Base-by-base conservation (phyloP, 257 asterid genomes). In the Hygrophila difformis region DNA sequence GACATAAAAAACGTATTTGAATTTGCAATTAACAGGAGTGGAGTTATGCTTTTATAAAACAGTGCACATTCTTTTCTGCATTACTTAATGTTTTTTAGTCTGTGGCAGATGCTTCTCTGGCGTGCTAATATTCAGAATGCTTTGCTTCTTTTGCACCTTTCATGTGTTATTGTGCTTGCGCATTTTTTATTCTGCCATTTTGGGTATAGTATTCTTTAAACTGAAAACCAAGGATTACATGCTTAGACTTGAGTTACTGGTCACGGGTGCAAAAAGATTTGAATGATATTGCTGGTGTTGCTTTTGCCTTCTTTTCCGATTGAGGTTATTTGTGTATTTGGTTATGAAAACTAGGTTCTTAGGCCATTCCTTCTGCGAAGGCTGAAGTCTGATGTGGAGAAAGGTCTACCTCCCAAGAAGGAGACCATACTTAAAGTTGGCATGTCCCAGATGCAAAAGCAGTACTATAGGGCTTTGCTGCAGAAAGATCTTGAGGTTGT, bases 371-470 rank as follows among this genome's bases (percentile, higher is more conserved):
- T 89, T 58, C 86, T 89, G 15, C 60, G 98, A 82, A 77, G 98
- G 46, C 67, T 89, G 75, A 89, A 89, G 56, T 85, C 96, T 55
- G 98, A 89, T 65, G 96, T 89, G 34, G 98, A 89, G 76, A 89
- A 89, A 75, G 96, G 98, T 45, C 70, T 89, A 60, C 98, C 96
- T 51, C 98, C 98, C 44, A 89, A 89, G 78, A 89, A 89, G 58
- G 98, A 89, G 77, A 85, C 96, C 5, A 89, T 85, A 61, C 96
- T 89, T 41, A 85, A 89, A 75, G 94, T 89, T 48, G 98, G 98
- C 15, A 89, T 89, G 98, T 89, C 98, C 54, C 96, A 89, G 79
- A 75, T 89, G 96, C 98, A 89, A 70, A 85, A 85, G 75, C 81
- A 89, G 23, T 89, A 73, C 49, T 89, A 89, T 17, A 74, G 49